Evolutionary conservation across 1,284 basidiomycete genomes (phyloP).

Genomic region (Ceratobasidium sp.): DNA sequence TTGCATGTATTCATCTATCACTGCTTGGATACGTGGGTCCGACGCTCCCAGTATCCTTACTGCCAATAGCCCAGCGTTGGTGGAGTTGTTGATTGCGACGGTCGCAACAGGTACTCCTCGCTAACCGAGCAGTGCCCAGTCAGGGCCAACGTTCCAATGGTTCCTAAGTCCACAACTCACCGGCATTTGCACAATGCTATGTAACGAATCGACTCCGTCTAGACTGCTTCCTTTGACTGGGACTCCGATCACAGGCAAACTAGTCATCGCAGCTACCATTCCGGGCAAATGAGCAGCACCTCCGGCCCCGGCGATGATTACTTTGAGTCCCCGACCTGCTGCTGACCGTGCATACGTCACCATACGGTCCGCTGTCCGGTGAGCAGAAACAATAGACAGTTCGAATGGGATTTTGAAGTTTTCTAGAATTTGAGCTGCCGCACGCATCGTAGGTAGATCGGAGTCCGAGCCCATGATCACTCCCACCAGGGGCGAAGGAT

Average conservation of each 20-base stretch:
- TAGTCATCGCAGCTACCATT: slow-evolving; percentile 95
- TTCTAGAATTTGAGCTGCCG: slow-evolving; percentile 84
- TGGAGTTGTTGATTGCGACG: slow-evolving; percentile 95
- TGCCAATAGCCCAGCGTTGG: slow-evolving; percentile 91
- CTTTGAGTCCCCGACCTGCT: slow-evolving; percentile 70
- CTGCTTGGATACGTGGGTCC: slow-evolving; percentile 67
- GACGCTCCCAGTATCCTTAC: slow-evolving; percentile 83
- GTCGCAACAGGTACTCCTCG: slow-evolving; percentile 96
- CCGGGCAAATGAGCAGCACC: slow-evolving; percentile 97
- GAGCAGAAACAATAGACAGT: slow-evolving; percentile 93
- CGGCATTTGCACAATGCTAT: slow-evolving; percentile 99
- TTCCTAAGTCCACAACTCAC: slow-evolving; percentile 57
- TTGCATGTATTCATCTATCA: slow-evolving; percentile 79
- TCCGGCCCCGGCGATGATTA: slow-evolving; percentile 93
- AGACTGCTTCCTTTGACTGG: slow-evolving; percentile 94
- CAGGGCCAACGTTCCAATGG: slow-evolving; percentile 15
- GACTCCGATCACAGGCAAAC: slow-evolving; percentile 92
- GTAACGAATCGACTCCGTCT: slow-evolving; percentile 94
- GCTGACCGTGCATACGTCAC: slow-evolving; percentile 83
- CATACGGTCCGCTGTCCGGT: slow-evolving; percentile 90
- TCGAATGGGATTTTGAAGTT: slow-evolving; percentile 87
- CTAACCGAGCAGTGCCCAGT: slow-evolving; percentile 53
- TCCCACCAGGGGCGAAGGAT: slow-evolving; percentile 80
- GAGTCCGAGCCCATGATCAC: slow-evolving; percentile 99
- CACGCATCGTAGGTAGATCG: slow-evolving; percentile 92